Evolutionary conservation across 2,329 filamentous ascomycete species (phyloP).

Genomic region (Zymoseptoria crescenta): DNA sequence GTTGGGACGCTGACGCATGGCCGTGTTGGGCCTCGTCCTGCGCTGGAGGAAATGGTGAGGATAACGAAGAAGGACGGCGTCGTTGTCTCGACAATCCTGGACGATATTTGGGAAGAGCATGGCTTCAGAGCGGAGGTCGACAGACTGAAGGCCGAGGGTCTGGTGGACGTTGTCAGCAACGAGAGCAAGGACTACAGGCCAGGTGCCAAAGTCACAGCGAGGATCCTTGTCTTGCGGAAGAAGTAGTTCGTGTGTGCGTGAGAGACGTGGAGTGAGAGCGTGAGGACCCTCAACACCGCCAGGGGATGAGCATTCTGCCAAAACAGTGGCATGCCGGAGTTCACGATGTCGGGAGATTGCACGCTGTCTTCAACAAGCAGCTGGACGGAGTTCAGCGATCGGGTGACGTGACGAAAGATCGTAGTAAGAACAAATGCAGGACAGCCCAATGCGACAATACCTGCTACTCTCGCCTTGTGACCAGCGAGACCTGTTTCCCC

Average conservation of each 20-base stretch:
- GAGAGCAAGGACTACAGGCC: slow-evolving; percentile 27
- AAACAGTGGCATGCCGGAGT: not conserved
- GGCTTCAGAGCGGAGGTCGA: slow-evolving; percentile 43
- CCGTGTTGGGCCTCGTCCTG: slow-evolving; percentile 44
- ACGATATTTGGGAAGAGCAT: slow-evolving; percentile 42
- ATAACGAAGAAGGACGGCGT: slow-evolving; percentile 41
- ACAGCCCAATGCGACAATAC: not conserved
- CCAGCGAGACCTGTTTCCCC: too few species aligned
- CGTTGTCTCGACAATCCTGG: slow-evolving; percentile 45
- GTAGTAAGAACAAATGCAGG: not conserved
- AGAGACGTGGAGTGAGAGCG: not conserved
- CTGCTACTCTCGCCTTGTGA: not conserved
- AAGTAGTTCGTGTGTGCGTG: slow-evolving; percentile 1
- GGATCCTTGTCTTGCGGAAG: slow-evolving; percentile 23
- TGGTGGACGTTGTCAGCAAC: slow-evolving; percentile 31
- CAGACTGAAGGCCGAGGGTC: slow-evolving; percentile 27
- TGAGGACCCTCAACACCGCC: not conserved
- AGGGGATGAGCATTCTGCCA: not conserved
- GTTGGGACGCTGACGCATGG: slow-evolving; percentile 49
- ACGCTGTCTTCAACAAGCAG: not conserved
- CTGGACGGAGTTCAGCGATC: not conserved
- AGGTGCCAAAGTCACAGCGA: slow-evolving; percentile 14
- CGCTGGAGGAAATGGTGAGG: slow-evolving; percentile 44
- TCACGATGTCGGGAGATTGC: not conserved
- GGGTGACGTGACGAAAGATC: not conserved